Base-by-base conservation (phyloP, 1,139 yeast species). In the Geotrichum carabidarum region DNA sequence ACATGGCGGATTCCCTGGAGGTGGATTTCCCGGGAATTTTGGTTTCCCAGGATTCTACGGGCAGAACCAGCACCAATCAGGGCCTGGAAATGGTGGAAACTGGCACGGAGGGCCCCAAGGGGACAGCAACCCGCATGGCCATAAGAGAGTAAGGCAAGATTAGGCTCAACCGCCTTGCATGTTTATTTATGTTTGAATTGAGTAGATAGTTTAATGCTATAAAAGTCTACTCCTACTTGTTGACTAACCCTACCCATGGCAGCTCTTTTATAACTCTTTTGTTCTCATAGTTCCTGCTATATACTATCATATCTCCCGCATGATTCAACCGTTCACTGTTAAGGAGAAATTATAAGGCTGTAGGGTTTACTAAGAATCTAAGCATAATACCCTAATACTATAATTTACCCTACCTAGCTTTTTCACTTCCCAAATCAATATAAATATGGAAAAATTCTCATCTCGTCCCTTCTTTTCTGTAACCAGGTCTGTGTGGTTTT, bases 121-220 rank as follows among this genome's bases (percentile, higher is more conserved):
- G 31, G 61, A 53, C 47, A 55, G 58, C 31, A 60, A 60, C 44
- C 63, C 63, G 17, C 63, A 60, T 47, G 63, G 63, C 14, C 58
- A 58, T 48, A 60, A 60, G 48, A 50, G 63, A 34, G 52, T 50
- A 12, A 49, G 61, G 27, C 53, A 54, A 9, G 48, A 52, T 11
- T 56, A 42, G 40, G 18, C 12, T 15, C n/a, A 11, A 31, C 14
- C 7, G 4, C 9, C 17, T 22, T 27, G 12, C 18, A 11, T 34
- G 14, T 34, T 11, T 34, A 34, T 34, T 34, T 11, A 11, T 11
- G 12, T 11, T 34, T 34, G 14, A 34, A 34, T 11, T 34, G 14
- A 34, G 14, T 34, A 4, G 37, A 34, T 34, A 11, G 37, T 34
- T 11, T n/a, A 34, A 34, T 22, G 27, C 5, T 22, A 22, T 22